phyloP scores from a whole-genome alignment of 2,329 filamentous ascomycete species.

The Penicillium oxalicum region DNA sequence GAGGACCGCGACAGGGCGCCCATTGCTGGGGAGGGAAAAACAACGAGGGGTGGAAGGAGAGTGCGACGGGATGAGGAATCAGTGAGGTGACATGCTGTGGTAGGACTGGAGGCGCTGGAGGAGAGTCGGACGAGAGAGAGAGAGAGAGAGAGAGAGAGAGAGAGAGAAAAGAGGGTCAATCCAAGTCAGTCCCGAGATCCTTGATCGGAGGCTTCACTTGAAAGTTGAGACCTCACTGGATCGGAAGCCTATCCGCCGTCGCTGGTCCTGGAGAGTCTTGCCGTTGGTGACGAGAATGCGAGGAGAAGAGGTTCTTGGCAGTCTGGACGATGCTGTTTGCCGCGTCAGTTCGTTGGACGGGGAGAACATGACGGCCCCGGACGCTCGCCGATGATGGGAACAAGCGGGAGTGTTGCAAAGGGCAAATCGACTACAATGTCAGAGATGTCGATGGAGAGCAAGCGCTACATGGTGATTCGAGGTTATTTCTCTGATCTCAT shows the following conservation, averaged over 20 bases:
- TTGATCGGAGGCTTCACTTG: not conserved
- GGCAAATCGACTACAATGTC: too few species aligned
- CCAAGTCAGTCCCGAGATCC: too few species aligned
- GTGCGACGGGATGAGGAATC: conserved; percentile 4
- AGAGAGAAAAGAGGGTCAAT: too few species aligned
- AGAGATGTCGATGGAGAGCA: too few species aligned
- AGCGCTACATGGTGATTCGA: too few species aligned
- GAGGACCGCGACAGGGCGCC: conserved; percentile 30
- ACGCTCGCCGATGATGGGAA: too few species aligned
- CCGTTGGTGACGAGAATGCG: conserved; percentile 3
- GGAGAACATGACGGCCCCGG: not conserved
- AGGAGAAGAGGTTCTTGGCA: conserved; percentile 10
- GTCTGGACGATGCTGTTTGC: not conserved
- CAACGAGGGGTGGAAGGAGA: conserved; percentile 10
- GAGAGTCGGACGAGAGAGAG: conserved; percentile 5
- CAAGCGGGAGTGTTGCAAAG: too few species aligned
- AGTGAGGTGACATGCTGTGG: conserved; percentile 18
- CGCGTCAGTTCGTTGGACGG: not conserved
- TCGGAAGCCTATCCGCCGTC: too few species aligned
- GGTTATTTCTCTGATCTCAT: too few species aligned
- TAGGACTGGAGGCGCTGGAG: conserved; percentile 3
- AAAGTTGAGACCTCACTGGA: not conserved
- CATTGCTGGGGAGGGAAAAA: conserved; percentile 19
- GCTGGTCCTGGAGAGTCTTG: not conserved
- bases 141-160: not conserved